A percentile compares a stretch with the other conserved stretches of the same genome.
Conservation (phyloP, 139 green algal genomes). For the Chlorella ohadii region DNA sequence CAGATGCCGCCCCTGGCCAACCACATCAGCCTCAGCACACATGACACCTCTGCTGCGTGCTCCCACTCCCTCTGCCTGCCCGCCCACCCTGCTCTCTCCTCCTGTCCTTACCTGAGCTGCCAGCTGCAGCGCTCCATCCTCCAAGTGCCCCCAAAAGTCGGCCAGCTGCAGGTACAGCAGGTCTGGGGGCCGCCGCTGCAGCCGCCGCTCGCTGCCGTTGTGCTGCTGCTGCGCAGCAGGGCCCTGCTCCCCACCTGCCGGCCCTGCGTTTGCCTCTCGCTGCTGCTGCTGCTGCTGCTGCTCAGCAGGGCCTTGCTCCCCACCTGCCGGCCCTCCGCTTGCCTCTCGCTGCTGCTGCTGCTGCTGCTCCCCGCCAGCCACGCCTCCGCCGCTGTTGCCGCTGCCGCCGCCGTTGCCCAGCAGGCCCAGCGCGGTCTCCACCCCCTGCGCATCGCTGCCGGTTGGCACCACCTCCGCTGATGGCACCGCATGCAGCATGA, state of each 20-base stretch:
- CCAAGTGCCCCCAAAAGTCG: background rate
- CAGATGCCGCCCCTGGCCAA: too few relatives aligned
- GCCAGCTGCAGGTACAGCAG: conserved; percentile 16
- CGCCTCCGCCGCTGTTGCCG: background rate
- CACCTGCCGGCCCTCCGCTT: background rate
- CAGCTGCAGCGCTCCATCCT: background rate
- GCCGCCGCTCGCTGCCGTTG: background rate
- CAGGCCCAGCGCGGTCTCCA: background rate
- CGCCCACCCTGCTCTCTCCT: too few relatives aligned
- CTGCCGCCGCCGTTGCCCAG: background rate
- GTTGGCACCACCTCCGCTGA: background rate
- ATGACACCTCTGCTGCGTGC: too few relatives aligned
- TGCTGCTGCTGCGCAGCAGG: background rate
- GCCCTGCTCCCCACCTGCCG: background rate
- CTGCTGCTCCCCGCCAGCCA: background rate
- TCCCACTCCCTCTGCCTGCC: too few relatives aligned
- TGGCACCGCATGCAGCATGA: conserved; percentile 39
- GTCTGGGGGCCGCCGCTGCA: background rate
- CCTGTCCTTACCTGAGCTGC: background rate
- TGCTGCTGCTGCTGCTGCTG: background rate
- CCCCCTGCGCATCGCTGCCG: background rate
- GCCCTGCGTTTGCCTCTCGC: background rate
- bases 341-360: background rate
- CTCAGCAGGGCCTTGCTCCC: too few relatives aligned
- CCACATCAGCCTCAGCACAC: too few relatives aligned